These are phyloP conservation scores for Stephania yunnanensis DNA, from an alignment of 164 flowering plant genomes.

Conservation along the genomic window DNA sequence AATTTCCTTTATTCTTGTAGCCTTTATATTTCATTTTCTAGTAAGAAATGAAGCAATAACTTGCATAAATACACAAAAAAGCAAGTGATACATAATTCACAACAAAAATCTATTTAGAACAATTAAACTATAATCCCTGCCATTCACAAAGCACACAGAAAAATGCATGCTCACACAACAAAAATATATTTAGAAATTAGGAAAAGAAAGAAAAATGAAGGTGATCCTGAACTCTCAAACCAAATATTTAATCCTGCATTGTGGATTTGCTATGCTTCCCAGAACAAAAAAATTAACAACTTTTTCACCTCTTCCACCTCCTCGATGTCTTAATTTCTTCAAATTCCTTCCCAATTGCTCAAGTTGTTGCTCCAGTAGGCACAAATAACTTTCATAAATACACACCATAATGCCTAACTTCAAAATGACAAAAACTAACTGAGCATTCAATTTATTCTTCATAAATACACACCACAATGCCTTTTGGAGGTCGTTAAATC, in stretches of 20 bases:
- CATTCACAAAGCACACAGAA: too few relatives aligned
- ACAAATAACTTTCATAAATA: constrained; percentile 3
- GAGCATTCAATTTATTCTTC: background rate
- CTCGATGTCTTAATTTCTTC: constrained; percentile 12
- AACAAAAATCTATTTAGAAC: too few relatives aligned
- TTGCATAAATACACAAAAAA: too few relatives aligned
- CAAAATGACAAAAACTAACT: background rate
- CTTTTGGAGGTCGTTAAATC: background rate
- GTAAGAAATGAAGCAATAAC: too few relatives aligned
- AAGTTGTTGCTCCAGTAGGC: constrained; percentile 24
- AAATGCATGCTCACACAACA: too few relatives aligned
- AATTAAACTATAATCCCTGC: too few relatives aligned
- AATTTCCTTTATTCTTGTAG: too few relatives aligned
- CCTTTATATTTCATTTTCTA: too few relatives aligned
- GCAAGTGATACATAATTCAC: too few relatives aligned
- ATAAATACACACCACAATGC: background rate
- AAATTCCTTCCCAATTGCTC: constrained; percentile 2
- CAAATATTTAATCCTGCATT: background rate
- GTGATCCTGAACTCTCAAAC: background rate
- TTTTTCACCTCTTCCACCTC: constrained; percentile 11
- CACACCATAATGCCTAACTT: background rate
- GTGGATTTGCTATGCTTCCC: constrained; percentile 1
- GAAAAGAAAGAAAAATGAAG: too few relatives aligned
- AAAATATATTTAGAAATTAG: too few relatives aligned
- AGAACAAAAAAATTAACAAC: too few relatives aligned